Evolutionary conservation across 257 asterid genomes (phyloP), one percentile per base, ranked within the genome.

Genomic region (Marsdenia floribunda): DNA sequence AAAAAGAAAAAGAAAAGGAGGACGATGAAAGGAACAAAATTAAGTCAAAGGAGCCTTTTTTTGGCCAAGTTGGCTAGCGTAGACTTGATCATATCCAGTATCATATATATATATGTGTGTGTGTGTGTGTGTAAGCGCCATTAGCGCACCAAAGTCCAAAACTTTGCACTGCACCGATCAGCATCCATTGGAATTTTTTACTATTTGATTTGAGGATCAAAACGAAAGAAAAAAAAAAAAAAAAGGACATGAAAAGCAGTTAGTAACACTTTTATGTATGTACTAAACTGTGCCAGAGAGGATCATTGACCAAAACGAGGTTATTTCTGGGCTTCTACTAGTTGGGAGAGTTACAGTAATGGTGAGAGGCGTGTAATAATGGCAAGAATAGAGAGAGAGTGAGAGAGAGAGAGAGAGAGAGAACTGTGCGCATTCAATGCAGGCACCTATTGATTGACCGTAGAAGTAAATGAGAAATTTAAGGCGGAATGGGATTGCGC

Each of bases 61-160:
- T 44, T 68, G 38, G 38, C 57, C 68, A 16, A 63, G 26, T 16
- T 64, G 46, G 26, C 26, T 14, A 29, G 26, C 15, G 6, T 19
- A 14, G 42, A 5, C 5, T 33, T 6, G 21, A 64, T 64, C 0
- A 29, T 16, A 16, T 15, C 0, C 10, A 3, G 26, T 60, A 3
- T 12, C 16, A 52, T 16, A 52, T 52, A 3, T 29, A 29, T 29
- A 29, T 29, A 29, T 29, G 1, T 29, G 1, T 29, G 1, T 29
- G 1, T 29, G 1, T 29, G 33, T 29, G 33, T 29, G 33, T 29
- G 33, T 16, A 37, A 64, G 69, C 75, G 76, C 76, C 33, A 72
- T 37, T 72, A n/a, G 76, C 76, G 76, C 77, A 46, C 71, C 49
- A 76, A 29, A 42, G 52, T 76, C 79, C 75, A 76, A 76, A 68